Conservation (phyloP, 2,329 filamentous ascomycete genomes). For the Colletotrichum noveboracense region DNA sequence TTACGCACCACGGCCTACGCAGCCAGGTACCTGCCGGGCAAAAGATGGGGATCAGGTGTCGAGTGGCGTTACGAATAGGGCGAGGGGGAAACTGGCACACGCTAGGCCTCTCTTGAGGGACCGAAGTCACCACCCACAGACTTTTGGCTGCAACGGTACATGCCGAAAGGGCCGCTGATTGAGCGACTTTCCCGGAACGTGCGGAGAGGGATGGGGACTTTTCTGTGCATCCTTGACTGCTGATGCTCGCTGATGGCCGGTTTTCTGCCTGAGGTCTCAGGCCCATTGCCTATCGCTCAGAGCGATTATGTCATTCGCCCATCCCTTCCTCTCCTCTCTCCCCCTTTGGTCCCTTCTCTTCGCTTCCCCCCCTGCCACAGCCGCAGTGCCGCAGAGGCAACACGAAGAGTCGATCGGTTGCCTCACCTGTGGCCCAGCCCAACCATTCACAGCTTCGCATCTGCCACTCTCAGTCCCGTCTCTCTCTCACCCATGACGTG, state of each 20-base stretch:
- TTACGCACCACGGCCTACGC: not conserved
- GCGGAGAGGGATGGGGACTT: slow-evolving; percentile 2
- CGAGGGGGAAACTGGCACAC: not conserved
- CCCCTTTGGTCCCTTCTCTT: not conserved
- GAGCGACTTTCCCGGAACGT: slow-evolving; percentile 11
- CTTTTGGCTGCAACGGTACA: not conserved
- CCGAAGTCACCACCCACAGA: not conserved
- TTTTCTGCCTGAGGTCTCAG: not conserved
- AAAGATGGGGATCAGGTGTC: slow-evolving; percentile 4
- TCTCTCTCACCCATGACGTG: not conserved
- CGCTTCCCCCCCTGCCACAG: not conserved
- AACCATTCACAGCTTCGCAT: not conserved
- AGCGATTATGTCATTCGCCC: slow-evolving; percentile 12
- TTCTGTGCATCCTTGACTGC: not conserved
- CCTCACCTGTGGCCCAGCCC: not conserved
- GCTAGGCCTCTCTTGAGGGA: not conserved
- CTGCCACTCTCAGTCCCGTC: not conserved
- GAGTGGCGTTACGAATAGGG: slow-evolving; percentile 9
- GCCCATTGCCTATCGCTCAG: not conserved
- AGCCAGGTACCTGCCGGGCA: not conserved
- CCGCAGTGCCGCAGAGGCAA: not conserved
- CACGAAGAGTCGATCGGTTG: not conserved
- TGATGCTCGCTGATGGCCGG: not conserved
- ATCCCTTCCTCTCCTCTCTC: not conserved
- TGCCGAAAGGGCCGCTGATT: not conserved